These are phyloP conservation scores for Kluyveromyces aestuarii DNA, from an alignment of 805 yeast species.

Conservation along the genomic window DNA sequence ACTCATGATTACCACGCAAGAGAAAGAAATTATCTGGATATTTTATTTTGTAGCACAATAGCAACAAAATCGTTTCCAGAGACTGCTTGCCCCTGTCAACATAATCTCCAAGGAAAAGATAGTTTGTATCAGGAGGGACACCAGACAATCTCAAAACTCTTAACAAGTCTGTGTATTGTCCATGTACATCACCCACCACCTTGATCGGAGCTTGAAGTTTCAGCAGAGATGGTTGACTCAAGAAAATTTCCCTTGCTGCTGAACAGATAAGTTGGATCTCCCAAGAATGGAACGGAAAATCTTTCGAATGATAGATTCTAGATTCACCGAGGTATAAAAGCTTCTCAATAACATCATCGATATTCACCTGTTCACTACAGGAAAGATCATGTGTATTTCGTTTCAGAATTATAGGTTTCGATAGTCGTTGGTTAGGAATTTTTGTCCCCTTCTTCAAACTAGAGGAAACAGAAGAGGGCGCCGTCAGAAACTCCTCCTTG, in stretches of 20 bases:
- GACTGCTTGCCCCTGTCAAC: constrained; percentile 97
- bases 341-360: constrained; percentile 56
- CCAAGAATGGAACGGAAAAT: constrained; percentile 39
- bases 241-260: constrained; percentile 48
- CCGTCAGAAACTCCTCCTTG: constrained; percentile 6
- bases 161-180: constrained; percentile 87
- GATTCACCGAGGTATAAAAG: constrained; percentile 44
- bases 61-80: constrained; percentile 78
- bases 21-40: constrained; percentile 93
- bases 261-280: constrained; percentile 52
- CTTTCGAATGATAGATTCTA: constrained; percentile 34
- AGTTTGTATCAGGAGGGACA: constrained; percentile 88
- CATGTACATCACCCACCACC: constrained; percentile 90
- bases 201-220: constrained; percentile 71
- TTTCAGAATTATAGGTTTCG: constrained; percentile 18
- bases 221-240: constrained; percentile 56
- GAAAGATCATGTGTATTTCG: constrained; percentile 23
- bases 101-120: constrained; percentile 89
- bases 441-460: constrained; percentile 4
- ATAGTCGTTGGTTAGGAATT: constrained; percentile 12
- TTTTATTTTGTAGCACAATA: constrained; percentile 89
- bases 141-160: constrained; percentile 92
- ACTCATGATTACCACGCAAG: constrained; percentile 93
- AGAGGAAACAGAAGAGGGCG: constrained; percentile 5
- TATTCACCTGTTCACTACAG: constrained; percentile 32